A percentile compares a stretch with the other conserved stretches of the same genome.
These are phyloP conservation scores for Candida nanaspora DNA, from an alignment of 805 yeast genomes.

Conservation along the genomic window DNA sequence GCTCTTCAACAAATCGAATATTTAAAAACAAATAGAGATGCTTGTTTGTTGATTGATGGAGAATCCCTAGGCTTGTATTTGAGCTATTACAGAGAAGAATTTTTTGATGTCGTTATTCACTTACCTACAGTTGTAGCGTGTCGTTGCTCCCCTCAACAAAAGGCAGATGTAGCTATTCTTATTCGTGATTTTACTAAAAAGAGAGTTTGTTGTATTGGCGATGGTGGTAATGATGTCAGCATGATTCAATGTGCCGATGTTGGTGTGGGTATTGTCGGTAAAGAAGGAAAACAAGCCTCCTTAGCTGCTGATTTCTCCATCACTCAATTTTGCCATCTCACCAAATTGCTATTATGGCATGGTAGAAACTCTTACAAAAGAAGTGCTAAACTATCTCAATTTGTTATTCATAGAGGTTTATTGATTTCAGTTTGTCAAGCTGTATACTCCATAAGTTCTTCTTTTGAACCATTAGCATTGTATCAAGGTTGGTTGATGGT, in stretches of 20 bases:
- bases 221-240: slow-evolving; percentile 98
- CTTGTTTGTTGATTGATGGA: slow-evolving; percentile 87
- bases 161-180: slow-evolving; percentile 85
- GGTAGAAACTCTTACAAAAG: slow-evolving; percentile 96
- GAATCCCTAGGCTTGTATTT: slow-evolving; percentile 73
- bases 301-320: slow-evolving; percentile 95
- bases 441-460: slow-evolving; percentile 77
- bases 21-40: slow-evolving; percentile 52
- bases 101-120: slow-evolving; percentile 66
- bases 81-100: slow-evolving; percentile 57
- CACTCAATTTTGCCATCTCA: slow-evolving; percentile 82
- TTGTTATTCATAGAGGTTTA: slow-evolving; percentile 93
- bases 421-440: slow-evolving; percentile 94
- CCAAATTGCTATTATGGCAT: slow-evolving; percentile 89
- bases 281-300: slow-evolving; percentile 97
- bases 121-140: slow-evolving; percentile 97
- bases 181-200: slow-evolving; percentile 77
- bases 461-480: slow-evolving; percentile 88
- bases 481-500: slow-evolving; percentile 98
- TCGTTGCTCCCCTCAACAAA: slow-evolving; percentile 97
- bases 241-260: slow-evolving; percentile 99
- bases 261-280: slow-evolving; percentile 98
- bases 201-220: slow-evolving; percentile 96
- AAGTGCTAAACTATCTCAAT: slow-evolving; percentile 91
- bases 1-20: slow-evolving; percentile 76